Evolutionary conservation across 2,329 filamentous ascomycete species (phyloP).

Genomic region (Curvularia sp.): DNA sequence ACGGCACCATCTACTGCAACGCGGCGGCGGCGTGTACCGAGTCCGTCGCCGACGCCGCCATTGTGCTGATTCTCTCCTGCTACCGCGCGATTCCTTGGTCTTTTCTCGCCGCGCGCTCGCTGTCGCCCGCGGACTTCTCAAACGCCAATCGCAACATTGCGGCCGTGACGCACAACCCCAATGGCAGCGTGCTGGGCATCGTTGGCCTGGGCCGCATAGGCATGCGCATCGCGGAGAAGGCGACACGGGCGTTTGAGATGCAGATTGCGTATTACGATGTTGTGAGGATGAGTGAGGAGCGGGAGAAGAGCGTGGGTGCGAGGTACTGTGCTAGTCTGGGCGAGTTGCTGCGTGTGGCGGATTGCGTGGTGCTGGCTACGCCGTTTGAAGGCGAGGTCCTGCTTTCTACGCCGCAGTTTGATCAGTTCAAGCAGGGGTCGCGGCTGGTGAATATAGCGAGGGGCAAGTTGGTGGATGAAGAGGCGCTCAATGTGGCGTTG

Average conservation of each 20-base stretch:
- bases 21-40: conserved; percentile 73
- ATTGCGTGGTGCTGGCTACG: conserved; percentile 70
- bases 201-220: conserved; percentile 71
- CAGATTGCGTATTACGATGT: conserved; percentile 69
- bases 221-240: conserved; percentile 63
- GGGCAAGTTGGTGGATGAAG: conserved; percentile 70
- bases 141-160: conserved; percentile 68
- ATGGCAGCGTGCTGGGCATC: conserved; percentile 67
- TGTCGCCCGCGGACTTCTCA: conserved; percentile 58
- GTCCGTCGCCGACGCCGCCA: conserved; percentile 74
- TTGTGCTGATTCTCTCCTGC: conserved; percentile 72
- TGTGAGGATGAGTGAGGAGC: conserved; percentile 54
- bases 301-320: conserved; percentile 60
- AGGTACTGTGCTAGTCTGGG: conserved; percentile 61
- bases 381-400: conserved; percentile 61
- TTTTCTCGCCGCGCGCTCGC: conserved; percentile 61
- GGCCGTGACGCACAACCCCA: conserved; percentile 68
- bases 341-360: conserved; percentile 60
- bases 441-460: conserved; percentile 72
- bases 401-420: conserved; percentile 59
- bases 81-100: conserved; percentile 75
- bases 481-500: conserved; percentile 66
- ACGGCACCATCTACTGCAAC: conserved; percentile 76
- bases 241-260: conserved; percentile 69
- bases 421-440: conserved; percentile 61